Conservation (phyloP, 768 basidiomycete genomes). For the Amanita fuliginea region DNA sequence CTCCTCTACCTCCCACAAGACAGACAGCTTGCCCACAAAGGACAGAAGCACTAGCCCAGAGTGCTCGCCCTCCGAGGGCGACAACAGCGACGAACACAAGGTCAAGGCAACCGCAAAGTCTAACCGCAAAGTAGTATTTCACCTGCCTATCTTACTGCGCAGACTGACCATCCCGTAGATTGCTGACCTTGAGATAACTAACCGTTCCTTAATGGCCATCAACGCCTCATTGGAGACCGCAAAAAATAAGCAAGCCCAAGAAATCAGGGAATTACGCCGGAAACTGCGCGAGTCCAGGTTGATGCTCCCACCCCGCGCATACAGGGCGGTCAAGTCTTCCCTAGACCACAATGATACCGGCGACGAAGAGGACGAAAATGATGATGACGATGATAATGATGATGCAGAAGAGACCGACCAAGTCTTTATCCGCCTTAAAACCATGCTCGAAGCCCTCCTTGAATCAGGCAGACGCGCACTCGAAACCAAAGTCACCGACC, state of each 20-base stretch:
- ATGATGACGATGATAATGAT: constrained; percentile 26
- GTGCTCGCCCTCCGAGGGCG: constrained; percentile 12
- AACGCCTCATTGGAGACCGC: constrained; percentile 73
- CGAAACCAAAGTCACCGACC: constrained; percentile 44
- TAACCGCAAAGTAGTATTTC: constrained; percentile 64
- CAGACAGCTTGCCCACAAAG: constrained; percentile 21
- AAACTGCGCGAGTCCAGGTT: constrained; percentile 76
- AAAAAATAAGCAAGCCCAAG: constrained; percentile 71
- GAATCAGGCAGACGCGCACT: constrained; percentile 49
- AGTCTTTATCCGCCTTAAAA: constrained; percentile 49
- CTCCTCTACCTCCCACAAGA: constrained; percentile 51
- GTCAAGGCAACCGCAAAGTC: constrained; percentile 69
- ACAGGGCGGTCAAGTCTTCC: constrained; percentile 43
- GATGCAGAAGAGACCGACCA: constrained; percentile 36
- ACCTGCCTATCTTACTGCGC: neutral
- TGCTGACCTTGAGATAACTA: constrained; percentile 86
- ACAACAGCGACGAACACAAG: constrained; percentile 33
- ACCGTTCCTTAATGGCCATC: constrained; percentile 75
- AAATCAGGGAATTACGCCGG: constrained; percentile 76
- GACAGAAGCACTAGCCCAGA: constrained; percentile 21
- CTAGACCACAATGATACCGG: constrained; percentile 29
- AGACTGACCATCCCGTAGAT: constrained; percentile 39
- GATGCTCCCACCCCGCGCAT: constrained; percentile 59
- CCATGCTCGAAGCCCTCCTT: constrained; percentile 53
- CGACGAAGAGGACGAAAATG: constrained; percentile 35